Conservation (phyloP, 1,284 basidiomycete genomes). For the Boletus albobrunnescens region DNA sequence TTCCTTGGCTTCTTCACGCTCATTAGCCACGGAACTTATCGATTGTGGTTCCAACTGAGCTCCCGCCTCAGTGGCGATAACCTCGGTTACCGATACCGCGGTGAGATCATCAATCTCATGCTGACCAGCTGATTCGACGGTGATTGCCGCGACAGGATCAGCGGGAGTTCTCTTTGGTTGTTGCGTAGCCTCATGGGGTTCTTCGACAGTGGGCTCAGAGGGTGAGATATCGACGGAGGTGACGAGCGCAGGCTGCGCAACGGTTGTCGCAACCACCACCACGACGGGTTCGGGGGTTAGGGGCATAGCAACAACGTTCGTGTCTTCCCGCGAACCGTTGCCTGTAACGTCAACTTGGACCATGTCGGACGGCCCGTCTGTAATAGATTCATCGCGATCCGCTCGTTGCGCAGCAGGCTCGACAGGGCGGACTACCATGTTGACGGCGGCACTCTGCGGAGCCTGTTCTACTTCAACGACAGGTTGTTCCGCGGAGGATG, state of each 20-base stretch:
- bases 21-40: constrained; percentile 6
- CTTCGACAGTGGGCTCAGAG: constrained; percentile 3
- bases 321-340: not conserved
- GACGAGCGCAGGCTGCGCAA: not conserved
- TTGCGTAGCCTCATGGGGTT: constrained; percentile 4
- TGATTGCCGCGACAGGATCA: constrained; percentile 7
- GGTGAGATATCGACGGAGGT: not conserved
- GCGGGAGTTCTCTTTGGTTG: constrained; percentile 4
- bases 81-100: not conserved
- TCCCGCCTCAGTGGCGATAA: constrained; percentile 11
- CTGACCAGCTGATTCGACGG: constrained; percentile 7
- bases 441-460: not conserved
- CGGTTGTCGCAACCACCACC: not conserved
- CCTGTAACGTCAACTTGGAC: constrained; percentile 5
- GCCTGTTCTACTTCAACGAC: not conserved
- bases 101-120: constrained; percentile 8
- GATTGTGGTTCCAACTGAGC: constrained; percentile 15
- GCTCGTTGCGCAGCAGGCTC: not conserved
- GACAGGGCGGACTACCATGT: not conserved
- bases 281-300: constrained; percentile 4
- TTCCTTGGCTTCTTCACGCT: constrained; percentile 13
- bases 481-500: not conserved
- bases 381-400: not conserved
- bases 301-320: constrained; percentile 6
- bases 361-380: not conserved